Percentiles rank a stretch among this genome's conserved stretches.
These are phyloP conservation scores for Castanopsis chinensis DNA, from an alignment of 306 rosid species.

Conservation along the genomic window DNA sequence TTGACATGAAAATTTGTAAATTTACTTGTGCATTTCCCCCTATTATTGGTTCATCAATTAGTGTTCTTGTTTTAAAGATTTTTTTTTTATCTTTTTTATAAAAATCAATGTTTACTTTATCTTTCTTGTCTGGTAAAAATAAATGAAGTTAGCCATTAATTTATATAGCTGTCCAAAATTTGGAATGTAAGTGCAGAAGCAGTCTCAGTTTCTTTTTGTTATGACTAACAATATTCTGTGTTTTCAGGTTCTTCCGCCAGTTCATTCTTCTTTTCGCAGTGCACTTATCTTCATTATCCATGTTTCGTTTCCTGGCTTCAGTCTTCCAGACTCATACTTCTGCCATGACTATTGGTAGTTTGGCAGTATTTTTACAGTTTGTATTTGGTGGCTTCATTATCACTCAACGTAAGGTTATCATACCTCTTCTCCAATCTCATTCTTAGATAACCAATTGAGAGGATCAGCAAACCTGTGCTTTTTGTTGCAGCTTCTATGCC, in stretches of 20 bases:
- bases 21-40: neutral
- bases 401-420: slow-evolving; percentile 20
- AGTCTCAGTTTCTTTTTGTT: neutral
- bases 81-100: too few relatives aligned
- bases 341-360: slow-evolving; percentile 24
- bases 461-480: neutral
- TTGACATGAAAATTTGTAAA: neutral
- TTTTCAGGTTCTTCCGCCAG: slow-evolving; percentile 38
- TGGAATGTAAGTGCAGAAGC: neutral
- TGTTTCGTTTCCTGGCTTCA: slow-evolving; percentile 36
- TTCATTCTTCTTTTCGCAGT: slow-evolving; percentile 28
- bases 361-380: neutral
- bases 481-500: slow-evolving; percentile 35
- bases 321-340: slow-evolving; percentile 16
- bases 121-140: too few relatives aligned
- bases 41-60: neutral
- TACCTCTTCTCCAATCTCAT: neutral
- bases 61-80: slow-evolving; percentile 21
- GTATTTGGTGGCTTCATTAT: slow-evolving; percentile 36
- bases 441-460: neutral
- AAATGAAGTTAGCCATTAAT: too few relatives aligned
- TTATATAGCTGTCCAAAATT: too few relatives aligned
- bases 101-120: too few relatives aligned
- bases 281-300: slow-evolving; percentile 34
- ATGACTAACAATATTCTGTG: neutral